Percentiles rank a stretch among this genome's conserved stretches.
Evolutionary conservation across 306 rosid species (phyloP).

Genomic region (Hippophae tibetana): DNA sequence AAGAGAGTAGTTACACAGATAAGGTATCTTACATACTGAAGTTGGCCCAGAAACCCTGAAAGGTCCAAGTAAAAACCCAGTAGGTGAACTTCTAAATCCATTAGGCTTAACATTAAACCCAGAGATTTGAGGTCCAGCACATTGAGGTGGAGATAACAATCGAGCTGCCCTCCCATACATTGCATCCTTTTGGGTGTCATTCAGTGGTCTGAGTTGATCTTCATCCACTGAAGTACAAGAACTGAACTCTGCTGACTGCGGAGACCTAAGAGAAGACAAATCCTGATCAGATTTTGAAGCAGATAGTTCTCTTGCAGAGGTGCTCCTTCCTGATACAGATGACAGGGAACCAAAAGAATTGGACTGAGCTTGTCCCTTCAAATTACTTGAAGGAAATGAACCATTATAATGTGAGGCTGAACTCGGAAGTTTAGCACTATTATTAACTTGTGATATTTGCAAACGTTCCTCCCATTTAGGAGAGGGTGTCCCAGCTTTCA

Average conservation of each 20-base stretch:
- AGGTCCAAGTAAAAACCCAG: slow-evolving; percentile 35
- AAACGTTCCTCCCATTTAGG: slow-evolving; percentile 76
- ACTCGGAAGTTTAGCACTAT: slow-evolving; percentile 34
- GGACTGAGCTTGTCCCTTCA: slow-evolving; percentile 63
- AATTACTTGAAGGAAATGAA: slow-evolving; percentile 47
- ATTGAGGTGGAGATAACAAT: slow-evolving; percentile 63
- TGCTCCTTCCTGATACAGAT: slow-evolving; percentile 54
- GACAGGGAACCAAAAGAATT: slow-evolving; percentile 55
- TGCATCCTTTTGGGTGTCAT: slow-evolving; percentile 52
- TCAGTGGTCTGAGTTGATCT: slow-evolving; percentile 54
- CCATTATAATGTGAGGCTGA: slow-evolving; percentile 41
- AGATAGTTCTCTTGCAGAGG: slow-evolving; percentile 45
- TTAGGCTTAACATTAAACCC: slow-evolving; percentile 42
- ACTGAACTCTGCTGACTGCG: slow-evolving; percentile 51
- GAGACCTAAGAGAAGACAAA: slow-evolving; percentile 73
- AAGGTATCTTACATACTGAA: slow-evolving; percentile 72
- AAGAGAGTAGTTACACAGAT: slow-evolving; percentile 22
- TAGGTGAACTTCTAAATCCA: slow-evolving; percentile 42
- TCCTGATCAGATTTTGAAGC: slow-evolving; percentile 96
- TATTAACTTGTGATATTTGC: slow-evolving; percentile 50
- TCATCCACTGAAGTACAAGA: slow-evolving; percentile 60
- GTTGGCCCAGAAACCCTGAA: slow-evolving; percentile 56
- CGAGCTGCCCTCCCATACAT: slow-evolving; percentile 50
- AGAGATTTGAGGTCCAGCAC: slow-evolving; percentile 42
- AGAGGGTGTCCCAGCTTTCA: slow-evolving; percentile 58